Evolutionary conservation across 202 grass and related monocot genomes (phyloP).

Genomic region (Digitaria exilis): DNA sequence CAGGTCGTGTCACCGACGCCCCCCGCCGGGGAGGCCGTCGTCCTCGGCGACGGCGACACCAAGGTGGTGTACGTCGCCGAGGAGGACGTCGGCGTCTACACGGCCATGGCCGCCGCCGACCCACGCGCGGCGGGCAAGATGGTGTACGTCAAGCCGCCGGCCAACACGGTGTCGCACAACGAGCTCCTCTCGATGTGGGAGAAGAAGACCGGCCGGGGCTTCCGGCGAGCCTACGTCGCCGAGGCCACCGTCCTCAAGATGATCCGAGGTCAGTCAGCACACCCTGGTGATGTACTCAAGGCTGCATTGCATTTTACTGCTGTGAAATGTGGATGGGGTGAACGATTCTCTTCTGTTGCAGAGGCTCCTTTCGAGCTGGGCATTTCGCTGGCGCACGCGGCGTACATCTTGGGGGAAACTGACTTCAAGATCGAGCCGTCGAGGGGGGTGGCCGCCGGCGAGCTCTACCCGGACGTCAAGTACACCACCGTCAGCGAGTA

Average conservation of each 20-base stretch:
- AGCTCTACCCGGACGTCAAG: constrained; percentile 60
- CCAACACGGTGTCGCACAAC: constrained; percentile 55
- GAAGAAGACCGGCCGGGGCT: constrained; percentile 55
- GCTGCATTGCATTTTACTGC: too few species aligned
- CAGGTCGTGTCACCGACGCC: constrained; percentile 7
- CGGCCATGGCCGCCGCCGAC: background rate
- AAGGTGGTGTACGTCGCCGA: constrained; percentile 38
- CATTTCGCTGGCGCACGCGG: constrained; percentile 50
- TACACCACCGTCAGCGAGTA: constrained; percentile 63
- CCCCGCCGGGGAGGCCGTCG: background rate
- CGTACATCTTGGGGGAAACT: constrained; percentile 40
- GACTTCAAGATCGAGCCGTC: constrained; percentile 53
- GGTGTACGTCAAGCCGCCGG: background rate
- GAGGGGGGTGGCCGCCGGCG: constrained; percentile 44
- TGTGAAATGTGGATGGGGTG: background rate
- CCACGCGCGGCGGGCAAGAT: background rate
- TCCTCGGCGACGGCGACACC: background rate
- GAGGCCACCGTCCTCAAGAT: constrained; percentile 54
- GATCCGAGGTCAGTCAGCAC: constrained; percentile 50
- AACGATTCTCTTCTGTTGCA: background rate
- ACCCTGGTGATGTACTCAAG: too few species aligned
- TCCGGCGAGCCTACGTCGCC: constrained; percentile 42
- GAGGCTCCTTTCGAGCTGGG: constrained; percentile 38
- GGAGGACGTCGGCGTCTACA: background rate
- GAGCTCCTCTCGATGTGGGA: constrained; percentile 66